Conservation (phyloP, 352 stramenopile species). For the Phytopythium chamaehyphon region DNA sequence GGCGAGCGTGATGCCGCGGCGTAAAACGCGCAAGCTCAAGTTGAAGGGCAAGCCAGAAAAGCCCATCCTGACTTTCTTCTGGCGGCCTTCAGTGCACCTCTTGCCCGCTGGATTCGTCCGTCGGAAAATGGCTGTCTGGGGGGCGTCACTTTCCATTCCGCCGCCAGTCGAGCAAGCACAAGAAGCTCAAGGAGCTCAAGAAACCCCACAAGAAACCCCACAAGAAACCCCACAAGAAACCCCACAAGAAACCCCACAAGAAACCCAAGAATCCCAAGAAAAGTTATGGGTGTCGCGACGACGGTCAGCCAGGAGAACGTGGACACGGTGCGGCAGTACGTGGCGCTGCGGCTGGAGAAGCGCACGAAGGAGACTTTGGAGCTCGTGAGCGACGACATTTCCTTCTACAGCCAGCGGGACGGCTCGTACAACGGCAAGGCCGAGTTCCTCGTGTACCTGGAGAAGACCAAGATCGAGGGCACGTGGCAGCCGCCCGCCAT, state of each 20-base stretch:
- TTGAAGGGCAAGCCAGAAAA: conserved; percentile 5
- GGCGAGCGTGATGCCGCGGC: conserved; percentile 6
- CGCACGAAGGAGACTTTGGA: conserved; percentile 32
- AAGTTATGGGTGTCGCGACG: conserved; percentile 25
- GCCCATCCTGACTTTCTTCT: neutral
- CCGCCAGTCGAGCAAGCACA: neutral
- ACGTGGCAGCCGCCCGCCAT: conserved; percentile 32
- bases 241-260: neutral
- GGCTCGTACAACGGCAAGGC: conserved; percentile 41
- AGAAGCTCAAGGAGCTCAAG: too few relatives aligned
- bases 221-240: neutral
- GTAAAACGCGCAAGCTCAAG: conserved; percentile 7
- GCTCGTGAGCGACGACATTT: conserved; percentile 50
- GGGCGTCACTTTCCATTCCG: conserved; percentile 13
- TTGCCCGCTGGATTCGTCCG: neutral
- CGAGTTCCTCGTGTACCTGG: conserved; percentile 35
- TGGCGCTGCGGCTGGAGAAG: conserved; percentile 35
- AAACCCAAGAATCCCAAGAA: neutral
- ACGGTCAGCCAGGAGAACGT: conserved; percentile 30
- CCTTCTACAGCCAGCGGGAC: conserved; percentile 49
- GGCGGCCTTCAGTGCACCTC: neutral
- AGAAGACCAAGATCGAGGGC: conserved; percentile 51
- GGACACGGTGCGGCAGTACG: conserved; percentile 39
- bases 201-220: neutral
- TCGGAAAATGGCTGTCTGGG: neutral